Conservation (phyloP, 1,284 basidiomycete species). For the Kwoniella shivajii region DNA sequence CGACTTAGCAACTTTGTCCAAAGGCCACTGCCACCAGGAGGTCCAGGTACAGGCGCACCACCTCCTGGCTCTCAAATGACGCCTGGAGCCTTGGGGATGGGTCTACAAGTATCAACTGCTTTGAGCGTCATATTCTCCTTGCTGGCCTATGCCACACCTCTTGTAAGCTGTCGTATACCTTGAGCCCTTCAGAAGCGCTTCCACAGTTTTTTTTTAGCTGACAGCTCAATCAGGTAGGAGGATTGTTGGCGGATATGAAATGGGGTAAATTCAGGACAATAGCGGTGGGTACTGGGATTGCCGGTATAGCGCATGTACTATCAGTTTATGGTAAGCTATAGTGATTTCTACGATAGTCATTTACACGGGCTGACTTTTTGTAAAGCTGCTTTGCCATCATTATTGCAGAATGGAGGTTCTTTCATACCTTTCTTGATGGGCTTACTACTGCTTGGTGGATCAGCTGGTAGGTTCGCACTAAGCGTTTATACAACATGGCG, state of each 20-base stretch:
- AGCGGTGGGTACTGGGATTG: conserved; percentile 18
- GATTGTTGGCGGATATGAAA: conserved; percentile 22
- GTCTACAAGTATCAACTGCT: conserved; percentile 25
- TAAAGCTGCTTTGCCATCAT: conserved; percentile 20
- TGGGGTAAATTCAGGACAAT: conserved; percentile 30
- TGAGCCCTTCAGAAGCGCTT: not conserved
- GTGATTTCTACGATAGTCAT: too few relatives aligned
- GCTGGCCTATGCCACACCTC: conserved; percentile 23
- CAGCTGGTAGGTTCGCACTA: conserved; percentile 14
- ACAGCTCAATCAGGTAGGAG: conserved; percentile 14
- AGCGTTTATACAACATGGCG: not conserved
- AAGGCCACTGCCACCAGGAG: conserved; percentile 28
- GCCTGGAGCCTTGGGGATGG: conserved; percentile 30
- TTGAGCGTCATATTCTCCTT: conserved; percentile 27
- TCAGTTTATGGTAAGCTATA: conserved; percentile 21
- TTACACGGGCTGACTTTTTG: too few relatives aligned
- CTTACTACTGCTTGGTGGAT: conserved; percentile 18
- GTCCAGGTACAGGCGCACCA: conserved; percentile 29
- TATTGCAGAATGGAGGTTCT: conserved; percentile 15
- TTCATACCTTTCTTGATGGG: conserved; percentile 19
- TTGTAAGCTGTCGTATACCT: conserved; percentile 17
- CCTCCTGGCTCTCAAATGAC: conserved; percentile 12
- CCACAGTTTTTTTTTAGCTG: not conserved
- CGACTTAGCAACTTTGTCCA: conserved; percentile 36
- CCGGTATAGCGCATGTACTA: conserved; percentile 18